Base-by-base conservation (phyloP, 2,329 filamentous ascomycete species). In the Ilyonectria destructans region DNA sequence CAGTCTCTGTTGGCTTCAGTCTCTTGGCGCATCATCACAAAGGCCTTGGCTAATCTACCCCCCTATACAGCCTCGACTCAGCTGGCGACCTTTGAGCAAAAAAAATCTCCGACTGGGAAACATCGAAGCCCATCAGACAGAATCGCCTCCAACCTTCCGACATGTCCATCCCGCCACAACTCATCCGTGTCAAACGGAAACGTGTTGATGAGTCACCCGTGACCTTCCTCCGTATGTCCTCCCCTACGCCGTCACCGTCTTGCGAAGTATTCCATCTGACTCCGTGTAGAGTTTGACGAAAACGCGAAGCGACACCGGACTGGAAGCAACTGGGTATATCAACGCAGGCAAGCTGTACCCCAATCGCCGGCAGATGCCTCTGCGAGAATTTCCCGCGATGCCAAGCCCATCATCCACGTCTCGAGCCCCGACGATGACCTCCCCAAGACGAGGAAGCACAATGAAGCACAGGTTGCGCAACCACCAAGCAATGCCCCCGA, bases 111-210 rank as follows among this genome's bases (percentile, higher is more conserved):
- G 12, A 17, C 35, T 26, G 17, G 17, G 9, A 57, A 59, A 15
- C 56, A 56, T 17, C 52, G 15, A 29, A 56, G 26, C 35, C n/a
- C 33, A 21, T 48, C 35, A 6, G 23, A 46, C n/a, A 54, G n/a
- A 55, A 46, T 31, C 51, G 21, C 31, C 40, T 23, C 21, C 33
- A 54, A 8, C 15, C n/a, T 54, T 12, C 59, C 57, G 56, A 46
- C 57, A 90, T 90, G 88, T 88, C 88, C 56, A 80, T 88, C 4
- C 88, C 88, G 26, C 88, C 88, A 29, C 85, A 88, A 68, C 80
- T 88, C 56, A 90, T 90, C 78, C 86, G 87, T 65, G 86, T 90
- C 71, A 90, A 90, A 83, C 87, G 88, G 75, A 90, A 90, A 80
- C 85, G 87, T 46, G 85, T 84, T 58, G 86, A 85, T 17, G 85